Conservation (phyloP, 164 flowering plant species). For the Magnolia sinica region DNA sequence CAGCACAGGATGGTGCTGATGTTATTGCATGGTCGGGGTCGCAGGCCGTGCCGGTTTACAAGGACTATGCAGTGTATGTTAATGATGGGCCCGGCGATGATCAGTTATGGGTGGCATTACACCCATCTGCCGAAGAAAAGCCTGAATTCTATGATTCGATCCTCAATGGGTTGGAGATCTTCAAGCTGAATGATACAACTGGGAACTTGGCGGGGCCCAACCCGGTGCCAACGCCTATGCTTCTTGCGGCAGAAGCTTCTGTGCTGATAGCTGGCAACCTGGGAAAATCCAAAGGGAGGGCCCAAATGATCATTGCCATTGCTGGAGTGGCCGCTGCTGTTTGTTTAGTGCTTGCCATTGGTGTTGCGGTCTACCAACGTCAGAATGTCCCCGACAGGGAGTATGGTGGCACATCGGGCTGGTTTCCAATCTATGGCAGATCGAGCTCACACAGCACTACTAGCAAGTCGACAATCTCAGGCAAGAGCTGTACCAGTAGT, state of each 20-base stretch:
- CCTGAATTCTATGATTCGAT: conserved; percentile 55
- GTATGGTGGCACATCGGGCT: conserved; percentile 13
- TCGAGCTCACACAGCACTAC: conserved; percentile 26
- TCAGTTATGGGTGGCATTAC: conserved; percentile 42
- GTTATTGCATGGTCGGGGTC: conserved; percentile 45
- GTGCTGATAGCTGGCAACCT: conserved; percentile 8
- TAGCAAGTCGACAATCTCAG: conserved; percentile 35
- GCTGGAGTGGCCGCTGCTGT: conserved; percentile 53
- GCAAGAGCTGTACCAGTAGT: conserved; percentile 35
- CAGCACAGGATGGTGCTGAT: conserved; percentile 49
- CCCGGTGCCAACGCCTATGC: conserved; percentile 46
- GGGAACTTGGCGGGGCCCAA: conserved; percentile 72
- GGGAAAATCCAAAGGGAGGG: neutral
- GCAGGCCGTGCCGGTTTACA: conserved; percentile 39
- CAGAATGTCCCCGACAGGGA: conserved; percentile 13
- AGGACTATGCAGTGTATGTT: conserved; percentile 50
- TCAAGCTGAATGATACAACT: conserved; percentile 46
- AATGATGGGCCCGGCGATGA: conserved; percentile 35
- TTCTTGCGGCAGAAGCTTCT: conserved; percentile 22
- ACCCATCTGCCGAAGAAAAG: conserved; percentile 29
- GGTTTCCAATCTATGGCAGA: conserved; percentile 49
- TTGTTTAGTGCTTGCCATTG: conserved; percentile 40
- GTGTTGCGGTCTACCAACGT: conserved; percentile 17
- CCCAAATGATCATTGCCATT: conserved; percentile 32
- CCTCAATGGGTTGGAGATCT: conserved; percentile 76